Conservation (phyloP, 2,329 filamentous ascomycete species). For the Boeremia lycopersici region DNA sequence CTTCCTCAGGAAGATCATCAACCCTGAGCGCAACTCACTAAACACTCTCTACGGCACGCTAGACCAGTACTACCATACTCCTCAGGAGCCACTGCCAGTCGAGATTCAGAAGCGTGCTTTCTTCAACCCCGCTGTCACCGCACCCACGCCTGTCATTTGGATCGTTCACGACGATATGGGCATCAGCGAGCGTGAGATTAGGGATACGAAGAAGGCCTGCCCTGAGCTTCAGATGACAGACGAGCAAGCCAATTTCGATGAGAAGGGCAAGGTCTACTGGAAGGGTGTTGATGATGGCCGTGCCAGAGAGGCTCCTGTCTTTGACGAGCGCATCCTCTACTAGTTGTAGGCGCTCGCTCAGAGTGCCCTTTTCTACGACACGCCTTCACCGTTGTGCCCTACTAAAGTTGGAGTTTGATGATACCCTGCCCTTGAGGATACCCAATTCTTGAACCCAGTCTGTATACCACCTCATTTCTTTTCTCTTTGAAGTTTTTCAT, state of each 20-base stretch:
- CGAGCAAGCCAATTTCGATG: constrained; percentile 52
- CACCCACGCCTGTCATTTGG: constrained; percentile 53
- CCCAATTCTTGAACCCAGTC: background rate
- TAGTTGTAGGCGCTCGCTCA: constrained; percentile 20
- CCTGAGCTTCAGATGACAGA: constrained; percentile 51
- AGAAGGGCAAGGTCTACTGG: constrained; percentile 54
- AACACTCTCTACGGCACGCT: constrained; percentile 37
- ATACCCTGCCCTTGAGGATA: constrained; percentile 6
- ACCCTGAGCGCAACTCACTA: constrained; percentile 42
- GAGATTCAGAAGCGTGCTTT: constrained; percentile 51
- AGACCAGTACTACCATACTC: constrained; percentile 40
- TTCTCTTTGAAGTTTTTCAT: constrained; percentile 8
- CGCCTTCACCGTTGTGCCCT: background rate
- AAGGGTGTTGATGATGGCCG: constrained; percentile 45
- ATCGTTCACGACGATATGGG: constrained; percentile 53
- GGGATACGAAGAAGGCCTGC: constrained; percentile 47
- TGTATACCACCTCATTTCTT: background rate
- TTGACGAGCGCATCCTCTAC: constrained; percentile 46
- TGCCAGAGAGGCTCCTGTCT: constrained; percentile 52
- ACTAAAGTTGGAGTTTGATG: constrained; percentile 8
- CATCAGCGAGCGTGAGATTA: constrained; percentile 51
- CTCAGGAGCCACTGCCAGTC: constrained; percentile 39
- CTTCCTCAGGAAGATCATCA: constrained; percentile 42
- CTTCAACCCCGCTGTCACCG: constrained; percentile 52
- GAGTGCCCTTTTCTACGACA: background rate